Conservation (phyloP, 352 stramenopile species). For the Globisporangium takayamanum region DNA sequence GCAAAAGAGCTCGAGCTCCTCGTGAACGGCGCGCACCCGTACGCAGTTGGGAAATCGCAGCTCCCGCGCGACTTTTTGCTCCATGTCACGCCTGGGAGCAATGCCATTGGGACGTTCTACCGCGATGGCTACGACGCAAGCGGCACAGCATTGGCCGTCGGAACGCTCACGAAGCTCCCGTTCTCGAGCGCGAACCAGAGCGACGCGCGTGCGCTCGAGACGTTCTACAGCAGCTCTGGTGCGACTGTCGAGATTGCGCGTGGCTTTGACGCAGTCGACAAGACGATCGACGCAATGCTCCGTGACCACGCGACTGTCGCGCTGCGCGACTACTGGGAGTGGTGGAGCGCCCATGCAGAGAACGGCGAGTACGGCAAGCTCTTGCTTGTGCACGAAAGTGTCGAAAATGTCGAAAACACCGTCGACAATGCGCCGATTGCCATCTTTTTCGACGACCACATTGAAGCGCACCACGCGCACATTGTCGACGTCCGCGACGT, state of each 20-base stretch:
- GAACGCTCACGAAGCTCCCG: constrained; percentile 53
- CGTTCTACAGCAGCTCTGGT: constrained; percentile 29
- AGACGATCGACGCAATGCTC: constrained; percentile 31
- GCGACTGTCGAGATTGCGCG: constrained; percentile 40
- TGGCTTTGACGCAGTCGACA: constrained; percentile 45
- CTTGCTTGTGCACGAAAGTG: constrained; percentile 39
- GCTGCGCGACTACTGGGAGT: constrained; percentile 82
- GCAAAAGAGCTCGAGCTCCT: constrained; percentile 69
- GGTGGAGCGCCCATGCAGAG: constrained; percentile 79
- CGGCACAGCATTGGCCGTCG: constrained; percentile 53
- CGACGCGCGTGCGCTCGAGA: constrained; percentile 16
- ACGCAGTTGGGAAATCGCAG: constrained; percentile 21
- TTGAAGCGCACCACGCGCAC: constrained; percentile 62
- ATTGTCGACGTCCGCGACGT: constrained; percentile 77
- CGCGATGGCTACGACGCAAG: constrained; percentile 50
- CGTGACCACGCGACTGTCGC: constrained; percentile 34
- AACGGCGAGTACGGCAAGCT: constrained; percentile 71
- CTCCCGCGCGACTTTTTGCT: constrained; percentile 48
- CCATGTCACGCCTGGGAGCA: constrained; percentile 20
- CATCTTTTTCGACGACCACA: constrained; percentile 81
- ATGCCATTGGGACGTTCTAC: constrained; percentile 62
- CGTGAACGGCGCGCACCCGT: constrained; percentile 54
- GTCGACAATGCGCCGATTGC: constrained; percentile 3
- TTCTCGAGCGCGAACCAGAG: constrained; percentile 39
- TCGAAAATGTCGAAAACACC: constrained; percentile 5